Evolutionary conservation across 257 asterid genomes (phyloP).

Genomic region (Rehmannia glutinosa): DNA sequence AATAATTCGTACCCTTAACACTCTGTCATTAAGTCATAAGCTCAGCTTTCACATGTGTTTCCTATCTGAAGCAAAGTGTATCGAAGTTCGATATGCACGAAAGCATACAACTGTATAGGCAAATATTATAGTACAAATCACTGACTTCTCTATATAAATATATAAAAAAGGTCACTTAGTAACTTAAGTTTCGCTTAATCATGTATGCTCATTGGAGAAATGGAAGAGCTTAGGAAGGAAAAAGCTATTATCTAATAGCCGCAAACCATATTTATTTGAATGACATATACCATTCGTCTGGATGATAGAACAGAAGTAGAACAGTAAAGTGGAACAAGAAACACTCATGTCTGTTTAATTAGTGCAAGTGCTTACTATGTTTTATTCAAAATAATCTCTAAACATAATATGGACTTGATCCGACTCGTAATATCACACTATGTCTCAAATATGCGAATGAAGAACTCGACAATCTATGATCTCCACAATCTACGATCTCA

Average conservation of each 20-base stretch:
- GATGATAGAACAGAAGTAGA: too few species aligned
- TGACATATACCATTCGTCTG: too few species aligned
- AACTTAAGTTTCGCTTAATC: constrained; percentile 5
- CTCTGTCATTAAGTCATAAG: constrained; percentile 32
- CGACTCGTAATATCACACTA: too few species aligned
- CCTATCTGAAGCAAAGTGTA: constrained; percentile 24
- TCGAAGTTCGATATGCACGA: constrained; percentile 27
- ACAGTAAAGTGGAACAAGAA: too few species aligned
- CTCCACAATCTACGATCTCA: too few species aligned
- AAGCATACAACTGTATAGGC: constrained; percentile 30
- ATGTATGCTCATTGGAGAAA: background rate
- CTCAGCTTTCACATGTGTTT: constrained; percentile 14
- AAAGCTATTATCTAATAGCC: background rate
- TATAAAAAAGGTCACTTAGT: background rate
- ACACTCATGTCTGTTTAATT: too few species aligned
- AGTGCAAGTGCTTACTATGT: too few species aligned
- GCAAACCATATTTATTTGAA: too few species aligned
- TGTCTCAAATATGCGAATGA: too few species aligned
- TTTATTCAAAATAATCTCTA: too few species aligned
- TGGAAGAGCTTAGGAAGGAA: background rate
- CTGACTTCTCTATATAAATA: constrained; percentile 1
- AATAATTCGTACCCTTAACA: constrained; percentile 21
- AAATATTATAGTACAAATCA: constrained; percentile 11
- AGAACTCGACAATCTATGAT: too few species aligned
- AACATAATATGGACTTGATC: too few species aligned